Evolutionary conservation across 257 asterid genomes (phyloP), one percentile per base, ranked within the genome.

Genomic region (Craterostigma plantagineum): DNA sequence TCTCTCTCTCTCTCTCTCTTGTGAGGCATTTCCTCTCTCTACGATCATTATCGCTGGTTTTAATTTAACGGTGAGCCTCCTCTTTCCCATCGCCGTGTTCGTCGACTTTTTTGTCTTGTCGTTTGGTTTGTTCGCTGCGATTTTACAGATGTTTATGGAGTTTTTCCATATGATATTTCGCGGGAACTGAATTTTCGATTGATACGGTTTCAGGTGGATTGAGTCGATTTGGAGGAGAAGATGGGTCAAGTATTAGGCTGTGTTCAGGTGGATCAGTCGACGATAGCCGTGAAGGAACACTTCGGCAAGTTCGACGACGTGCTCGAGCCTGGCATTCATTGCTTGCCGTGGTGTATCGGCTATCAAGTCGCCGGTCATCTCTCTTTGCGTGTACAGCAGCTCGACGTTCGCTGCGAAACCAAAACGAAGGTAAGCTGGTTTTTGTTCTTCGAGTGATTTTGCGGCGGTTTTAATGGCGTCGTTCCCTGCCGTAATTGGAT

Each of bases 381-480:
- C 6, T 53, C 73, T 0, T 55, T 61, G 18, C 65, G 72, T 16
- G 68, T 65, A 33, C 64, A 53, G n/a, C 72, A 65, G 46, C 56
- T 65, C 1, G 68, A 61, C 33, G 72, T 65, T 18, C 62, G 49
- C 1, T 61, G 68, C 43, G 68, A 61, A 46, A 66, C 73, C 5
- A 57, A 66, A 57, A 61, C 73, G 2, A 61, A 61, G 72, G 65
- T 59, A 3, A 1, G 4, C 16, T 14, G 9, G 1, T 33, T 1
- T 34, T 4, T 13, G 8, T 35, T 52, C 14, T 16, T 40, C 17
- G 3, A 9, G 16, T 16, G 43, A 27, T 35, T 7, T 13, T 9
- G 12, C 1, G 9, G 7, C 13, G 6, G 35, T 48, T 11, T 35
- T 8, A 17, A 17, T 37, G n/a, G 16, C n/a, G n/a, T 27, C 14